Evolutionary conservation across 2,329 filamentous ascomycete species (phyloP), one percentile per base, ranked within the genome.

Genomic region (Zasmidium cellare): DNA sequence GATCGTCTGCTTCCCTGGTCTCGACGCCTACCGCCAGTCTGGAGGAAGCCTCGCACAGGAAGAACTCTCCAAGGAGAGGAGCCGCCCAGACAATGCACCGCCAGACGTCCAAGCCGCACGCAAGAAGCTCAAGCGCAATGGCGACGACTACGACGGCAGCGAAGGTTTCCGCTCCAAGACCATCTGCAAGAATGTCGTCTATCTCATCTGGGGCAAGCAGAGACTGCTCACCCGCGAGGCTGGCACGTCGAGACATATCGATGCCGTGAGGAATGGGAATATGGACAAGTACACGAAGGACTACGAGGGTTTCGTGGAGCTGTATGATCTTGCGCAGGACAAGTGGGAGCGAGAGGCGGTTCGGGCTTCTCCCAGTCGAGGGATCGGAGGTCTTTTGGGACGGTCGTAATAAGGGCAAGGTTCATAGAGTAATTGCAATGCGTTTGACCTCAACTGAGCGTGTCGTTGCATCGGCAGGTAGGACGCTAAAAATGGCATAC

Each of bases 281-380:
- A 58, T 51, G 53, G 38, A 53, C 31, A 73, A 44, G 65, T 69
- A 70, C 35, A 72, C 74, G 46, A 70, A 72, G 24, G 75, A 76
- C 55, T 74, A 72, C 23, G 65, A 67, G 44, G 69, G 54, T 2
- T 65, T 62, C 64, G 23, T 68, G 62, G 53, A 72, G 66, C 50
- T 69, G 54, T 64, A 58, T 31, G 61, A 68, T 19, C 49, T 56
- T 11, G 38, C 38, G 3, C 12, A 52, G 14, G 9, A 47, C 7
- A 41, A 41, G 35, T 41, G 35, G 35, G 35, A 14, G 35, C 12
- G 5, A 14, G 28, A 31, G 35, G n/a, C 7, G 35, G 35, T 41
- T 16, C 11, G 35, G 16, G 35, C 35, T 3, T 41, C 35, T 41
- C 35, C 35, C 7, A 41, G 35, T 14, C 11, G n/a, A 28, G 5